Base-by-base conservation (phyloP, 805 yeast genomes). In the Saccharomycopsis capsularis region DNA sequence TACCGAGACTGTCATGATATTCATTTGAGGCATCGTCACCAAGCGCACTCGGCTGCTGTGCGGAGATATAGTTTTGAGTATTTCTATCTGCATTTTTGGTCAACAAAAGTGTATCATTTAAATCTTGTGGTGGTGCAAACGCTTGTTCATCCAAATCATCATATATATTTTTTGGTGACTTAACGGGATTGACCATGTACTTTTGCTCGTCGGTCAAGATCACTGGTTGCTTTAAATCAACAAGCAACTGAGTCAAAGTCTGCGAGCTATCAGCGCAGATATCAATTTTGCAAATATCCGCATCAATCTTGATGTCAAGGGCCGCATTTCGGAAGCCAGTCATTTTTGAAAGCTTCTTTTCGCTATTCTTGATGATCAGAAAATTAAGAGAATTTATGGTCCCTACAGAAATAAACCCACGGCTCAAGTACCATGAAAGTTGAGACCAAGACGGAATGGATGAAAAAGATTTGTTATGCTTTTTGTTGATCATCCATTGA, bases 211-310 rank as follows among this genome's bases (percentile, higher is more conserved):
- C 80, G 0, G 71, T 69, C 36, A 83, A 79, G 4, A 71, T 63
- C 1, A 85, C 63, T 0, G 90, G 89, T 13, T 77, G 78, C 56
- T 84, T 85, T 57, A 90, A 67, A 58, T 88, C 95, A 51, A 77
- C 80, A 7, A 82, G 55, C 6, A 85, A 58, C 53, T 84, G 95
- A 2, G 79, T 53, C 38, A 90, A 63, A 11, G 91, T 77, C 57
- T 86, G 83, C 0, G 81, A 73, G 0, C 96, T 87, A 60, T 90
- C 98, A 1, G 96, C 91, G 67, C 96, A 89, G 2, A 82, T 50
- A 23, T 79, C 80, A 1, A 82, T 41, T 19, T 66, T 68, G 15
- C 74, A 60, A 16, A 66, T 66, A 48, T 78, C 85, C 4, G 77
- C 54, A 45, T 70, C 71, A 7, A 80, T 58, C 42, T 73, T 74